Base-by-base conservation (phyloP, 2,329 filamentous ascomycete species). In the Orbilia blumenaviensis region DNA sequence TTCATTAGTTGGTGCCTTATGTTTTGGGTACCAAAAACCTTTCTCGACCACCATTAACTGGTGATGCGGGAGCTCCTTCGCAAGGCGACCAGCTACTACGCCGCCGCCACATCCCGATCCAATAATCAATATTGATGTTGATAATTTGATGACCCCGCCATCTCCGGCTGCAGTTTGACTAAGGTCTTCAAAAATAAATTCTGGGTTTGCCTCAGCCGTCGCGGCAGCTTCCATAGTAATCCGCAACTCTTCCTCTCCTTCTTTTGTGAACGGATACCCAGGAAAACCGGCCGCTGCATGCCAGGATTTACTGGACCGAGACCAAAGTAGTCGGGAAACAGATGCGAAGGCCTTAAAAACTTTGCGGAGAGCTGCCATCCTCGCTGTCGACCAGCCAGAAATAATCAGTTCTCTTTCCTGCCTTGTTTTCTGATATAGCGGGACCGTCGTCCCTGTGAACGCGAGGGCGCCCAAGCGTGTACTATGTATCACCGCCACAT, bases 41-140 rank as follows among this genome's bases (percentile, higher is more conserved):
- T 95, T 95, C 79, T 96, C 93, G 2, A 93, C 89, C 0, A 97
- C 92, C 73, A 77, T 77, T 25, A 77, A 29, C 12, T 61, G 16
- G 27, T 77, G 73, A 21, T 77, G 73, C 16, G 73, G 73, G 2
- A 96, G 82, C 0, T 90, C 91, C 82, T 93, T 90, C 8, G 93
- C 88, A 0, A 97, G 84, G 60, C 92, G 90, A 82, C 94, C 94
- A 23, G 94, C 93, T 36, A 87, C 88, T 0, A 97, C 93, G 8
- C 87, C 92, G 42, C 92, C 93, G 77, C 94, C 94, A 79, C 92
- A 96, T 27, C 94, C 94, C 38, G 92, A 95, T 1, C 94, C 94
- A 18, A 97, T 87, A 71, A 97, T 89, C 42, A 96, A 88, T 0
- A 96, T 89, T 82, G 97, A 94, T 0, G 91, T 90, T 64, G 93